These are phyloP conservation scores for Sclerotinia trifoliorum DNA, from an alignment of 2,329 filamentous ascomycete species.

Conservation along the genomic window DNA sequence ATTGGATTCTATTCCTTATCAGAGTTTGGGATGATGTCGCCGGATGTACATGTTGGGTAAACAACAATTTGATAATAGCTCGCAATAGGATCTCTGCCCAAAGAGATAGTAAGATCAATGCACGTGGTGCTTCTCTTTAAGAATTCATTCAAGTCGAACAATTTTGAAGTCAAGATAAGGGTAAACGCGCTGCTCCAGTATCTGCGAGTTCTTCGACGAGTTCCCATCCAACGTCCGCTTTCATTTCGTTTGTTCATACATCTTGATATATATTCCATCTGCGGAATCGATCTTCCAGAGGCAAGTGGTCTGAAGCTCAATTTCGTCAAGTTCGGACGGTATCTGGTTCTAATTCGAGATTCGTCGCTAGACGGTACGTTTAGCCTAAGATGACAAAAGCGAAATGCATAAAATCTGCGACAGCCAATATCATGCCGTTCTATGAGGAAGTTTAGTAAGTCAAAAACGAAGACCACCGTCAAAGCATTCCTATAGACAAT, in stretches of 20 bases:
- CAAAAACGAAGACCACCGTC: not conserved
- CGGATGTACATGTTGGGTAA: not conserved
- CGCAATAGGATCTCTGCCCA: not conserved
- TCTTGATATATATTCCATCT: not conserved
- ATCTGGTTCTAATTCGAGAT: not conserved
- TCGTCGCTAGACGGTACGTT: not conserved
- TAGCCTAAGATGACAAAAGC: not conserved
- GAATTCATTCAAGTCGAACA: not conserved
- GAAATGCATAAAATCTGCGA: not conserved
- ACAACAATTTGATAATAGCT: not conserved
- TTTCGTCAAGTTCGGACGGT: not conserved
- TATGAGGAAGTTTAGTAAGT: not conserved
- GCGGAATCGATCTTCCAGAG: not conserved
- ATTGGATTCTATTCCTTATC: not conserved
- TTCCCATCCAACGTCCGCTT: not conserved
- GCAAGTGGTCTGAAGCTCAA: not conserved
- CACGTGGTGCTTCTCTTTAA: not conserved
- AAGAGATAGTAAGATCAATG: not conserved
- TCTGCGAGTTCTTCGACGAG: not conserved
- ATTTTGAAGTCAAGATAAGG: not conserved
- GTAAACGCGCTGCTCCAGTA: not conserved
- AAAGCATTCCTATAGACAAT: not conserved
- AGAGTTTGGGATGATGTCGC: not conserved
- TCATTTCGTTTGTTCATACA: not conserved
- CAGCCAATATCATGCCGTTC: not conserved